phyloP scores from a whole-genome alignment of 371 early-diverging fungal genomes.

The Lichtheimia corymbifera region DNA sequence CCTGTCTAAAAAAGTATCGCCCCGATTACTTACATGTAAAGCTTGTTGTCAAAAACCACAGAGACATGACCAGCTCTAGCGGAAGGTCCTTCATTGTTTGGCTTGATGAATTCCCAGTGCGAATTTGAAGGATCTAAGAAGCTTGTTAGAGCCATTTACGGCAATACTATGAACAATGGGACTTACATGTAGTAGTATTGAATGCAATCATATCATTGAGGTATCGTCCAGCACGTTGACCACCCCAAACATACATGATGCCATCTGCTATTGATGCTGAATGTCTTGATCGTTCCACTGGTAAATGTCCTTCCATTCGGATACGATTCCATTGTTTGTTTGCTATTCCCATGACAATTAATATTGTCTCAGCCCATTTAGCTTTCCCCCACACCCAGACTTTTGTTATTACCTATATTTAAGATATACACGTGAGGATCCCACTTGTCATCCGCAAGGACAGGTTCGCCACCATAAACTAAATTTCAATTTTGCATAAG shows the following conservation, averaged over 20 bases:
- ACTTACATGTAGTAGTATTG: constrained; percentile 63
- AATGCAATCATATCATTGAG: constrained; percentile 71
- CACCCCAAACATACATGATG: constrained; percentile 74
- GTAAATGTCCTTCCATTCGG: constrained; percentile 56
- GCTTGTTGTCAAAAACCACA: constrained; percentile 55
- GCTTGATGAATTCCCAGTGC: constrained; percentile 55
- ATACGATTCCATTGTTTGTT: constrained; percentile 52
- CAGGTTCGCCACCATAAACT: constrained; percentile 55
- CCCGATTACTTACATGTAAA: constrained; percentile 57
- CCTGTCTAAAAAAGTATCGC: background rate
- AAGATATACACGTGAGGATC: constrained; percentile 45
- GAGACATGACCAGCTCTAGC: constrained; percentile 63
- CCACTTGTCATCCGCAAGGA: constrained; percentile 36
- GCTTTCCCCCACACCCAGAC: too few species aligned
- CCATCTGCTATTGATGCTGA: constrained; percentile 63
- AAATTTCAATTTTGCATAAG: background rate
- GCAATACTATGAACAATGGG: background rate
- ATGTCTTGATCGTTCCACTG: constrained; percentile 71
- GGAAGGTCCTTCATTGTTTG: constrained; percentile 55
- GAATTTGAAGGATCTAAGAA: constrained; percentile 24
- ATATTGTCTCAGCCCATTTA: too few species aligned
- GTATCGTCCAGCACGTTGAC: constrained; percentile 66
- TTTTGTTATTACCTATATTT: constrained; percentile 37
- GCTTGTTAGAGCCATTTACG: background rate
- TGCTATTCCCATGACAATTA: too few species aligned